Conservation (phyloP, 2,329 filamentous ascomycete genomes). For the Colletotrichum sp. region DNA sequence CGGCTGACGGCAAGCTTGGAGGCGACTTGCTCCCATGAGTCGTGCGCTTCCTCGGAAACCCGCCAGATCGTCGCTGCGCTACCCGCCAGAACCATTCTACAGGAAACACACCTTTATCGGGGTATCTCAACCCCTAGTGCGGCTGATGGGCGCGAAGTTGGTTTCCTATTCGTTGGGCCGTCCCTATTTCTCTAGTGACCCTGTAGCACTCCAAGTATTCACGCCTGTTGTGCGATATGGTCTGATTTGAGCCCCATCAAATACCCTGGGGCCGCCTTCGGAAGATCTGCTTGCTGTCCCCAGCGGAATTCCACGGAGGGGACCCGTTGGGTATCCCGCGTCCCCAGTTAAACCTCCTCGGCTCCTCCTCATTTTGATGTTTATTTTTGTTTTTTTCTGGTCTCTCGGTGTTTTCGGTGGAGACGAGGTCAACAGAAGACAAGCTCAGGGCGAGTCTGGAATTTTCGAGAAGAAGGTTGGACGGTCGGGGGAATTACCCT, state of each 20-base stretch:
- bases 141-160: background rate
- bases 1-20: conserved; percentile 1
- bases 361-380: background rate
- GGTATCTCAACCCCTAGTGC: background rate
- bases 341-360: background rate
- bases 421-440: background rate
- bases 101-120: background rate
- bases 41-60: background rate
- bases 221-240: background rate
- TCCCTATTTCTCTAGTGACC: background rate
- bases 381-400: background rate
- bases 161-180: background rate
- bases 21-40: background rate
- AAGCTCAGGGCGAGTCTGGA: background rate
- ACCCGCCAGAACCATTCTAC: background rate
- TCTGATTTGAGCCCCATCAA: background rate
- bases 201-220: background rate
- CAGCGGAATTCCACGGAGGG: background rate
- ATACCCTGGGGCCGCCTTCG: background rate
- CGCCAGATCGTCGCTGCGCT: background rate
- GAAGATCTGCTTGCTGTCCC: background rate
- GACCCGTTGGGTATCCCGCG: background rate
- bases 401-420: background rate
- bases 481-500: background rate
- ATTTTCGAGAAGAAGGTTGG: background rate